Base-by-base conservation (phyloP, 768 basidiomycete species). In the Tremella mesenterica region DNA sequence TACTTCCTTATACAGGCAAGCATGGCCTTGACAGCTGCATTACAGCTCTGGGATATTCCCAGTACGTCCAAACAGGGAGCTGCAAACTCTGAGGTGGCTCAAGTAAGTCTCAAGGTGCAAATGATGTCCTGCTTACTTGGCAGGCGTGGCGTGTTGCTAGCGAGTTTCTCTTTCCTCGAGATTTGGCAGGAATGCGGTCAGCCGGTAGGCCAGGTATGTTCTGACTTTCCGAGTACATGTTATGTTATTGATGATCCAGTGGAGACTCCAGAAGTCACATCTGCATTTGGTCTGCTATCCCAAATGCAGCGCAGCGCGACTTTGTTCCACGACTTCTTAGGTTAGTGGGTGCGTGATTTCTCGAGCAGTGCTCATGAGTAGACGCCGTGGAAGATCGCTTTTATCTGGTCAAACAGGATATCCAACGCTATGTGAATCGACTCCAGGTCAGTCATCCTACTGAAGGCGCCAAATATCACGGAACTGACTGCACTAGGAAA, bases 341-440 rank as follows among this genome's bases (percentile, higher is more conserved):
- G 65, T 60, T 30, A 41, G 65, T 38, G 14, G 23, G 3, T n/a
- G 21, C 48, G 25, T 25, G 10, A 20, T 16, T 25, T 41, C 14
- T 20, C 21, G 18, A 27, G 26, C 27, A 52, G 26, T 6, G 23
- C 39, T 43, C 2, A 43, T 48, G 18, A 29, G 18, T 50, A 70
- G 68, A 63, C 23, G 57, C 56, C 10, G 63, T 71, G 1, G 59
- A 66, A n/a, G 26, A 29, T 0, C 53, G 60, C 10, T 69, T 67
- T 36, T 46, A 50, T 13, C 61, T 71, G 6, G 60, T 71, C 20
- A 51, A 60, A 25, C 34, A 43, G 25, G 70, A 71, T 43, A 60
- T 65, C 16, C 50, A 56, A 18, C 31, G 61, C n/a, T 69, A 59
- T 47, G 55, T 65, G 36, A 45, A 59, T 12, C 54, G 58, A 4